These are phyloP conservation scores for Hordeum pubiflorum DNA, from an alignment of 202 grass and related monocot genomes.

Conservation along the genomic window DNA sequence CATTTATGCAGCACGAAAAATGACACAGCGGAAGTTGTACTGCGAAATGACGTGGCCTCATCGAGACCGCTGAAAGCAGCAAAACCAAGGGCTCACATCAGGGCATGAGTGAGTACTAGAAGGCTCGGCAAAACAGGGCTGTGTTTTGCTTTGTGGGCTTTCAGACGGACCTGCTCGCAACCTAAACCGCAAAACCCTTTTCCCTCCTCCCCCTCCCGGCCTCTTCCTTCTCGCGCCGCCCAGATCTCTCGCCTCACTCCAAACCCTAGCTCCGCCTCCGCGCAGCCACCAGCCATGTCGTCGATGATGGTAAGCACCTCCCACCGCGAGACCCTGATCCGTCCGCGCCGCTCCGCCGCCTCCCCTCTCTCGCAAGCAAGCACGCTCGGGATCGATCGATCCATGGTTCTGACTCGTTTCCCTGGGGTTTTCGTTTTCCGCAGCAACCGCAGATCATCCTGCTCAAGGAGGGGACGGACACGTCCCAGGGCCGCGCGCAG, in stretches of 20 bases:
- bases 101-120: background rate
- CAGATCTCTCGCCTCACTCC: background rate
- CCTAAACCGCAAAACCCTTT: slow-evolving; percentile 24
- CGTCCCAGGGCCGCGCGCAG: slow-evolving; percentile 84
- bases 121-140: background rate
- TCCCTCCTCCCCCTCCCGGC: background rate
- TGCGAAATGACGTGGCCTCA: background rate
- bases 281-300: slow-evolving; percentile 27
- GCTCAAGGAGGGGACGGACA: slow-evolving; percentile 96
- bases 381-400: background rate
- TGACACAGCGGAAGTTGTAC: no score
- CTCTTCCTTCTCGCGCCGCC: background rate
- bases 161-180: background rate
- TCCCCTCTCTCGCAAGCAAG: background rate
- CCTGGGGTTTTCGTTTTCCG: background rate
- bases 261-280: slow-evolving; percentile 1
- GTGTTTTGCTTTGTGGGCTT: background rate
- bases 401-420: background rate
- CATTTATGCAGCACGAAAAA: no score
- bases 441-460: slow-evolving; percentile 99
- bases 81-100: background rate
- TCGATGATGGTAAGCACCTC: slow-evolving; percentile 35
- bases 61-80: background rate
- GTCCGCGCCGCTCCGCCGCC: background rate
- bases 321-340: background rate